Evolutionary conservation across 352 stramenopile genomes (phyloP), one percentile per base, ranked within the genome.

Genomic region (Phytophthora foliorum): DNA sequence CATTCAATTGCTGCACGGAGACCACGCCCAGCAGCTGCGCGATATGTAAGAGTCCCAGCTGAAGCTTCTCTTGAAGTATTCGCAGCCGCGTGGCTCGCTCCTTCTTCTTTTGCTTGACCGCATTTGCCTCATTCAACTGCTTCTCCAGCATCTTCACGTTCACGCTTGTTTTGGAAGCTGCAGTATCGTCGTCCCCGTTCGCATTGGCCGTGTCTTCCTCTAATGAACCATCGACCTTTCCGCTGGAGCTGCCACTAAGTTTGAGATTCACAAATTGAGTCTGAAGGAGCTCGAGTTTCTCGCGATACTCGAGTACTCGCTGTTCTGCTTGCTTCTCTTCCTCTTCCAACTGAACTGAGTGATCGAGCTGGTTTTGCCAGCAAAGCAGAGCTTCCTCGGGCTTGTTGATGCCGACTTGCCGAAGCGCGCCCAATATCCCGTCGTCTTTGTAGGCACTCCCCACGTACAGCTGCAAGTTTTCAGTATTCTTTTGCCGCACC

Each of bases 401-500:
- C 39, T 86, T 82, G 78, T 93, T 93, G 66, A 93, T 89, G 14
- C 87, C 87, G 13, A 92, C 87, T 38, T 93, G 87, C 6, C 87
- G 85, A 41, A 95, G 67, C 0, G 86, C 74, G 0, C 86, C 87
- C 21, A 95, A 55, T 49, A 95, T 73, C 9, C 85, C 87, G 45
- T 93, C 85, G 53, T 93, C 85, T 53, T 88, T 89, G 74, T 82
- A 93, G 22, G 80, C 72, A 36, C 82, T 89, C 2, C 85, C 84
- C n/a, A 92, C 57, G 49, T 93, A 95, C 21, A 88, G 45, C 41
- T 91, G 86, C 31, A 93, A 73, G 50, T 64, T 85, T 42, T 89
- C 80, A 14, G 70, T 62, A 45, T 93, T 89, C 50, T 83, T 79
- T 17, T 89, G 80, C 17, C 85, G 78, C 27, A 78, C 78, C 16